Base-by-base conservation (phyloP, 192 early-diverging fungal genomes). In the Spizellomyces sp. region DNA sequence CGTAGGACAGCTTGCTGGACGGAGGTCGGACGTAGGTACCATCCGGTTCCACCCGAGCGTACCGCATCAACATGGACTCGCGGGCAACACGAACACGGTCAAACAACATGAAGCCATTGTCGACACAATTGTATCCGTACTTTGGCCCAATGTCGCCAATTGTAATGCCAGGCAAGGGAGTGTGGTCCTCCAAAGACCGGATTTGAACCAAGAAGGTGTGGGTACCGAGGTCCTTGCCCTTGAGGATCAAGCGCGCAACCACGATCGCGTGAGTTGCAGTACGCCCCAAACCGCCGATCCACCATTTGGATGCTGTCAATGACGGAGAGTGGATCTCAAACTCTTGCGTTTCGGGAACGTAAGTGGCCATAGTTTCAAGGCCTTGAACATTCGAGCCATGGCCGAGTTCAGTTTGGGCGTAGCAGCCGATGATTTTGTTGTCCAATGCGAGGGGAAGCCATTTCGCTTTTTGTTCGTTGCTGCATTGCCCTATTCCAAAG, bases 81-180 rank as follows among this genome's bases (percentile, higher is more conserved):
- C 87, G 90, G 19, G 94, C 92, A 70, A 93, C 87, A 44, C 90
- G 91, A 70, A 89, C 88, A 62, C 88, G 88, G 65, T 94, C 88
- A 69, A 95, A 92, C 76, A 91, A 78, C 66, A 95, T 80, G 77
- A 90, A 93, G 56, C 94, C 94, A 70, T 94, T 95, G 81, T 95
- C 94, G 47, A 92, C 88, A 6, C 85, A 74, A 73, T 93, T 92
- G 83, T 88, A 92, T 10, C 94, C 94, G 67, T 93, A 91, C 85
- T 95, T 95, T 52, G 92, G 90, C 10, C 94, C 94, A 73, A 95
- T 86, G 65, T 95, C 92, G 56, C 92, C 92, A n/a, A 93, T 88
- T 47, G 87, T 91, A 63, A 95, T 85, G 62, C 94, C 92, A 5
- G 82, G 74, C 63, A 95, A 74, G 62, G 90, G 87, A 66, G 75